These are phyloP conservation scores for Dipteronia dyeriana DNA, from an alignment of 345 rosid genomes.

Conservation along the genomic window DNA sequence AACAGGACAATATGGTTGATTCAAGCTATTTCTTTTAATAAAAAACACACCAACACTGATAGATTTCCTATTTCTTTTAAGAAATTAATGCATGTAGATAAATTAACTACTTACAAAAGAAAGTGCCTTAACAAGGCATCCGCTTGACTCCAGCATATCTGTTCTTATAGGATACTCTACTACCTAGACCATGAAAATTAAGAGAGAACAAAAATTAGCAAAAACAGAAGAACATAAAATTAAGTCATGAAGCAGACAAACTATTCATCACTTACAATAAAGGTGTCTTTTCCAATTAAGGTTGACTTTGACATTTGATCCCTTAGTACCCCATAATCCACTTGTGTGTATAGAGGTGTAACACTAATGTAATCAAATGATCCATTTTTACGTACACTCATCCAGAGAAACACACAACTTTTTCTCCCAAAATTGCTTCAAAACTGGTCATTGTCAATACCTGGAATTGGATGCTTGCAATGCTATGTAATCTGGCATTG, in stretches of 20 bases:
- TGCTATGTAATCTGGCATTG: too few species aligned
- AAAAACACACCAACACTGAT: not conserved
- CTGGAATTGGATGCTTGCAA: too few species aligned
- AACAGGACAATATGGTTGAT: not conserved
- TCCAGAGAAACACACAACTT: too few species aligned
- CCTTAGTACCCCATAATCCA: constrained; percentile 72
- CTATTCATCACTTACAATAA: constrained; percentile 61
- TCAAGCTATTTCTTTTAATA: constrained; percentile 8
- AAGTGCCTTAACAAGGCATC: constrained; percentile 80
- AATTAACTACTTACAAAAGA: constrained; percentile 3
- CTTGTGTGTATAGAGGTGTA: constrained; percentile 85
- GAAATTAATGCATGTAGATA: constrained; percentile 2
- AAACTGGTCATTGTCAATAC: too few species aligned
- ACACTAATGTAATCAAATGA: constrained; percentile 84
- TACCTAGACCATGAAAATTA: constrained; percentile 46
- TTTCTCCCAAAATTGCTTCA: too few species aligned
- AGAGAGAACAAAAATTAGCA: constrained; percentile 4
- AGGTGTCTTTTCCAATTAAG: constrained; percentile 74
- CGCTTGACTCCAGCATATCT: constrained; percentile 78
- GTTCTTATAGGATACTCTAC: constrained; percentile 92
- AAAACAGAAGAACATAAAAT: constrained; percentile 7
- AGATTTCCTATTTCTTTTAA: not conserved
- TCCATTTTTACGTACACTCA: constrained; percentile 47
- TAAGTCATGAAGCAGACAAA: constrained; percentile 15
- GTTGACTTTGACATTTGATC: constrained; percentile 72